Conservation (phyloP, 2,329 filamentous ascomycete genomes). For the Huntiella bhutanensis region DNA sequence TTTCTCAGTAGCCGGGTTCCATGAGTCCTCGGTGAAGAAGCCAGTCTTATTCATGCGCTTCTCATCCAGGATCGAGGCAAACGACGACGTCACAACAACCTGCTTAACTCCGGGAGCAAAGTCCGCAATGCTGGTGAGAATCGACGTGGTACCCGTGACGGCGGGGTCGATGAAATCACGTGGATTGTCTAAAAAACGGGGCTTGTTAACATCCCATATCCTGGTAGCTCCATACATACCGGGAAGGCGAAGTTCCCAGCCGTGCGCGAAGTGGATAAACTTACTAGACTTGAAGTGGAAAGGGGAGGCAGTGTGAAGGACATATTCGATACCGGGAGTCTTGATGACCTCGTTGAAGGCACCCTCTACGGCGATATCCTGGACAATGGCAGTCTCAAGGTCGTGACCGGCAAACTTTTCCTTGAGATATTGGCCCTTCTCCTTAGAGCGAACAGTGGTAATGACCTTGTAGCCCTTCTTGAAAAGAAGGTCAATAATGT, state of each 20-base stretch:
- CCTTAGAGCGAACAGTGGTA: slow-evolving; percentile 35
- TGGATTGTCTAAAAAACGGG: slow-evolving; percentile 21
- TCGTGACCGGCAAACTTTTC: slow-evolving; percentile 27
- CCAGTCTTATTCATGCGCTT: slow-evolving; percentile 17
- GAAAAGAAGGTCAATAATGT: slow-evolving; percentile 35
- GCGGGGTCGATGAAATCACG: slow-evolving; percentile 38
- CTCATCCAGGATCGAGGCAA: slow-evolving; percentile 31
- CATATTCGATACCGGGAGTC: slow-evolving; percentile 24
- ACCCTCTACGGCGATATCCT: slow-evolving; percentile 53
- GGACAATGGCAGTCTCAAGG: slow-evolving; percentile 42
- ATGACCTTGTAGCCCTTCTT: slow-evolving; percentile 30
- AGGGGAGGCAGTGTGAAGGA: slow-evolving; percentile 42
- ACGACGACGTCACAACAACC: slow-evolving; percentile 44
- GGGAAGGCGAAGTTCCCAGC: not conserved
- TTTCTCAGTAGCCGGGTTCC: slow-evolving; percentile 33
- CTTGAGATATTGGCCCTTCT: slow-evolving; percentile 33
- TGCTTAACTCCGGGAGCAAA: slow-evolving; percentile 43
- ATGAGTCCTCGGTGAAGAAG: slow-evolving; percentile 28
- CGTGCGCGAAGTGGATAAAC: slow-evolving; percentile 8
- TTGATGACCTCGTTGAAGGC: slow-evolving; percentile 49
- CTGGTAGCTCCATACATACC: not conserved
- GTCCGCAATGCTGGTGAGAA: slow-evolving; percentile 50
- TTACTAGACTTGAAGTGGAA: slow-evolving; percentile 33
- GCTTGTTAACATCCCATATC: too few relatives aligned
- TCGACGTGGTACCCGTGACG: slow-evolving; percentile 42